These are phyloP conservation scores for Raddia guianensis DNA, from an alignment of 176 grass and related monocot genomes.

Conservation along the genomic window DNA sequence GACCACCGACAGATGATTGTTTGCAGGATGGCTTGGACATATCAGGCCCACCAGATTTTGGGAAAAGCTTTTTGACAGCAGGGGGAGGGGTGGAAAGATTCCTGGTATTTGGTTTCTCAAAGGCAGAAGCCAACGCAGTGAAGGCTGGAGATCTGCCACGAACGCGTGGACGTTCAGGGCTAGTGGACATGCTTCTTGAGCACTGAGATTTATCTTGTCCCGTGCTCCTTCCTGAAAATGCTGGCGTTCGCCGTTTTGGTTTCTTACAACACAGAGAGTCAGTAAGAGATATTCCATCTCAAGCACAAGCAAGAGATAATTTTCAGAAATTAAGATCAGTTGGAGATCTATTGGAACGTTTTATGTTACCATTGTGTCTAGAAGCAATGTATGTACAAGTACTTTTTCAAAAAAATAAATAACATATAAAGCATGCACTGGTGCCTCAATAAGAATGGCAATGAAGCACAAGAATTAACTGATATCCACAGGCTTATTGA, in stretches of 20 bases:
- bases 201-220: constrained; percentile 84
- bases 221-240: constrained; percentile 57
- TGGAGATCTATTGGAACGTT: not conserved
- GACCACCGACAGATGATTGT: constrained; percentile 48
- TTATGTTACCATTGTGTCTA: not conserved
- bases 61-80: constrained; percentile 69
- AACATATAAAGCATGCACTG: too few relatives aligned
- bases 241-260: constrained; percentile 72
- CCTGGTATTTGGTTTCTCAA: constrained; percentile 76
- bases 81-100: constrained; percentile 97
- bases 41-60: constrained; percentile 66
- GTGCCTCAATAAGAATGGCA: not conserved
- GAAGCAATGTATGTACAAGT: not conserved
- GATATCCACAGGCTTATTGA: not conserved
- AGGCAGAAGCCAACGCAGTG: constrained; percentile 74
- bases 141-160: constrained; percentile 91
- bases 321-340: not conserved
- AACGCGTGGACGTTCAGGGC: constrained; percentile 74
- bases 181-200: constrained; percentile 97
- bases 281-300: constrained; percentile 5
- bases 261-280: constrained; percentile 56
- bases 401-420: not conserved
- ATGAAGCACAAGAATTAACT: not conserved
- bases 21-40: constrained; percentile 47
- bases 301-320: constrained; percentile 3